phyloP scores from a whole-genome alignment of 2,329 filamentous ascomycete species.

The Monilinia laxa region DNA sequence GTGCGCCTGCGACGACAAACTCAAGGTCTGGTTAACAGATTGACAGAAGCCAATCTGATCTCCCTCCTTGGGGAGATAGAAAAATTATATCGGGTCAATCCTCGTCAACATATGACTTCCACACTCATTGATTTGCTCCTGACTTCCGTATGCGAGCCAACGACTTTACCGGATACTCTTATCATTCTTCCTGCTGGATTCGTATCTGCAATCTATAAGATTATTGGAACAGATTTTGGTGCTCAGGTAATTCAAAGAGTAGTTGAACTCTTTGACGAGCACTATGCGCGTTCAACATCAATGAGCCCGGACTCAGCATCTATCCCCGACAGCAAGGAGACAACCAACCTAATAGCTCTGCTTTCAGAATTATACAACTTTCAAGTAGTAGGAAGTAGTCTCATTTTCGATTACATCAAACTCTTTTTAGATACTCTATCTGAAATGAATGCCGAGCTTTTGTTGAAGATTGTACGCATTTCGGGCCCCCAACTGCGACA shows the following conservation, averaged over 20 bases:
- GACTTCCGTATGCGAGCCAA: conserved; percentile 74
- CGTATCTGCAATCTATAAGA: conserved; percentile 80
- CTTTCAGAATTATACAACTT: conserved; percentile 90
- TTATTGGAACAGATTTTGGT: conserved; percentile 85
- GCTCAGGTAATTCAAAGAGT: conserved; percentile 79
- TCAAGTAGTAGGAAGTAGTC: conserved; percentile 75
- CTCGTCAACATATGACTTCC: conserved; percentile 84
- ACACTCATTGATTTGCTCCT: conserved; percentile 76
- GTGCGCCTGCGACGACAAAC: conserved; percentile 73
- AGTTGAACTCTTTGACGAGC: conserved; percentile 70
- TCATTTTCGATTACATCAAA: conserved; percentile 90
- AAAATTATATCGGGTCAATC: conserved; percentile 76
- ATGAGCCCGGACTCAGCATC: conserved; percentile 32
- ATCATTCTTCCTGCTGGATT: conserved; percentile 90
- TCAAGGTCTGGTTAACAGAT: conserved; percentile 86
- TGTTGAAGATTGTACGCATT: conserved; percentile 79
- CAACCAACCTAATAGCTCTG: conserved; percentile 76
- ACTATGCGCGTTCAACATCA: conserved; percentile 51
- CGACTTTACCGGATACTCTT: conserved; percentile 80
- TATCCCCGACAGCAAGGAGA: conserved; percentile 53
- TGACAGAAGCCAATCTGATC: conserved; percentile 87
- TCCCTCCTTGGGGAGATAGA: conserved; percentile 82
- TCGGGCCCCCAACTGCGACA: conserved; percentile 80
- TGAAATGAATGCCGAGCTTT: conserved; percentile 83
- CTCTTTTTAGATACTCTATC: conserved; percentile 72